Conservation (phyloP, 257 asterid genomes). For the Nicotiana paniculata region DNA sequence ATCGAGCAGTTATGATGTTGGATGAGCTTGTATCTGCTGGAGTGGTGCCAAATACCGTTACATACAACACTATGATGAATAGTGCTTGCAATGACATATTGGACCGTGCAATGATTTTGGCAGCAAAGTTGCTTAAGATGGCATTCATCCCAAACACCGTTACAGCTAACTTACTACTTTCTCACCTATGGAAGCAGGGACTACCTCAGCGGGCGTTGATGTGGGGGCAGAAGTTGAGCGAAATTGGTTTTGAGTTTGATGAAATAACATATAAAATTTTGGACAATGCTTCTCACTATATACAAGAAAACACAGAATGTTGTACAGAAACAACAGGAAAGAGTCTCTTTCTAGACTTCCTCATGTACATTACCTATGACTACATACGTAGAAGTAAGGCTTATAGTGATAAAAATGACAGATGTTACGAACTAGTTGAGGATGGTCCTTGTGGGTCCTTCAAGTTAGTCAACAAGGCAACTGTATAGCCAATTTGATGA, state of each 20-base stretch:
- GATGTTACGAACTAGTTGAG: slow-evolving; percentile 27
- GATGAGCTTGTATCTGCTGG: slow-evolving; percentile 74
- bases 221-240: slow-evolving; percentile 85
- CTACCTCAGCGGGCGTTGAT: slow-evolving; percentile 62
- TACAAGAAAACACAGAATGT: slow-evolving; percentile 39
- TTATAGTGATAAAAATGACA: slow-evolving; percentile 20
- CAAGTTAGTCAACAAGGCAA: slow-evolving; percentile 30
- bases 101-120: slow-evolving; percentile 80
- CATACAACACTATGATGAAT: slow-evolving; percentile 75
- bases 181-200: slow-evolving; percentile 81
- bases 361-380: slow-evolving; percentile 81
- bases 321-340: slow-evolving; percentile 45
- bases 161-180: slow-evolving; percentile 63
- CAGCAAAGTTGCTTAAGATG: slow-evolving; percentile 80
- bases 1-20: slow-evolving; percentile 60
- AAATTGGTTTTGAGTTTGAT: slow-evolving; percentile 72
- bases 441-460: slow-evolving; percentile 18
- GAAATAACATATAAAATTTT: slow-evolving; percentile 59
- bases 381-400: slow-evolving; percentile 40
- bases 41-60: slow-evolving; percentile 72
- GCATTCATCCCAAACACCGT: slow-evolving; percentile 79
- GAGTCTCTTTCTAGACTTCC: slow-evolving; percentile 75
- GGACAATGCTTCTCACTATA: slow-evolving; percentile 52
- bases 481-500: slow-evolving; percentile 8
- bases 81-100: slow-evolving; percentile 70